phyloP scores from a whole-genome alignment of 1,284 basidiomycete genomes.

The Cryptococcus amylolentus region DNA sequence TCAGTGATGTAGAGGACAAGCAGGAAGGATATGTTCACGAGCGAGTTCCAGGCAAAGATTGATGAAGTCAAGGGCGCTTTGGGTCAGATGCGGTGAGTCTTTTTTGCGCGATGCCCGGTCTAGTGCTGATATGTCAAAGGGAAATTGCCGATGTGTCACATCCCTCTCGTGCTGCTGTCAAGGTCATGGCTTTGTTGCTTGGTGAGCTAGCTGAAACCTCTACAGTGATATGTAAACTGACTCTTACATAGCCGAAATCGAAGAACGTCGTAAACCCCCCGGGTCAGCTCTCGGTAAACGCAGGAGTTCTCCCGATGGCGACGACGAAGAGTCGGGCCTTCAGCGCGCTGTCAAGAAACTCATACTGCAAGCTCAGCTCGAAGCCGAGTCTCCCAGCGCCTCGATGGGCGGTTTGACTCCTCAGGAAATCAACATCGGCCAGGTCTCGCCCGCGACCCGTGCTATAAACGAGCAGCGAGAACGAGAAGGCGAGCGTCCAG shows the following conservation, averaged over 20 bases:
- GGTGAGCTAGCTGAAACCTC: slow-evolving; percentile 22
- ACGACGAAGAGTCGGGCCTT: slow-evolving; percentile 42
- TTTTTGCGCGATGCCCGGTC: neutral
- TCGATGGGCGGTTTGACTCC: slow-evolving; percentile 20
- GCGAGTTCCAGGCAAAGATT: slow-evolving; percentile 45
- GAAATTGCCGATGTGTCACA: slow-evolving; percentile 46
- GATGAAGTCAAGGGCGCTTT: slow-evolving; percentile 44
- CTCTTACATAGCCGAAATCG: slow-evolving; percentile 38
- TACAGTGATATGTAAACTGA: neutral
- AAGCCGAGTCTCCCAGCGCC: slow-evolving; percentile 34
- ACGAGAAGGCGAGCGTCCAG: slow-evolving; percentile 36
- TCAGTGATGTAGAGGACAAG: slow-evolving; percentile 26
- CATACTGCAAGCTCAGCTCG: slow-evolving; percentile 45
- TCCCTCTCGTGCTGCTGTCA: slow-evolving; percentile 46
- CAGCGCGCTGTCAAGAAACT: slow-evolving; percentile 50
- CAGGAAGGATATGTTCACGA: slow-evolving; percentile 37
- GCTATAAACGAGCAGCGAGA: neutral
- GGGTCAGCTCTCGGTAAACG: slow-evolving; percentile 41
- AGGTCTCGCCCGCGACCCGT: slow-evolving; percentile 8
- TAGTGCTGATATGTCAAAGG: slow-evolving; percentile 11
- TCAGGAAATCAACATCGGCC: neutral
- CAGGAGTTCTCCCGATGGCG: slow-evolving; percentile 30
- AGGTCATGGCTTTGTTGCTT: slow-evolving; percentile 50
- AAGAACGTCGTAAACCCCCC: slow-evolving; percentile 40
- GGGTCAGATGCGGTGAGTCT: slow-evolving; percentile 41